Base-by-base conservation (phyloP, 306 rosid species). In the Amphicarpaea edgeworthii region DNA sequence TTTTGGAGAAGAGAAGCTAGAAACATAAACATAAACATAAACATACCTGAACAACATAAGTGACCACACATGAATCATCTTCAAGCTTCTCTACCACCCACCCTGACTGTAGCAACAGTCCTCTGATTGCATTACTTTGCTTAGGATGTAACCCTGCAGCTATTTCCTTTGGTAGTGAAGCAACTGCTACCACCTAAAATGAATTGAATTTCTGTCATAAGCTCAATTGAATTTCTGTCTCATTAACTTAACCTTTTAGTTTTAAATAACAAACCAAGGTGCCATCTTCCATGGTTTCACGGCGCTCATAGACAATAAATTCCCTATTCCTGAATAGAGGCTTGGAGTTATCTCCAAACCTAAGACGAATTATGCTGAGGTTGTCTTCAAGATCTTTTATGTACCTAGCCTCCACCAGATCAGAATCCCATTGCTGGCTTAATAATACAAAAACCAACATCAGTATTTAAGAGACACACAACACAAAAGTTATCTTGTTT, bases 31-130 rank as follows among this genome's bases (percentile, higher is more conserved):
- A n/a, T n/a, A n/a, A n/a, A n/a, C n/a, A n/a, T n/a, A n/a, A n/a
- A n/a, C n/a, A n/a, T n/a, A 88, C 97, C 97, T 92, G 97, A 77
- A 93, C 94, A 83, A 93, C 94, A 76, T 93, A 90, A 68, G 94
- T 88, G 69, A 93, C 94, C 47, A 83, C 84, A 76, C 96, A 90
- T 4, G 97, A 88, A 78, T 88, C 83, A 85, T 87, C 85, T 62
- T 88, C 83, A 80, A 88, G 93, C 87, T 87, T 89, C 81, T 93
- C 97, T 16, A 93, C 94, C 6, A 93, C 97, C 96, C 97, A 93
- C 10, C 97, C 97, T 45, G 96, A 93, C 32, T 93, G 97, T 72
- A 93, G 60, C 65, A 93, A 82, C 43, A 90, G 83, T 61, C 96
- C 97, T 81, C 97, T 90, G 43, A 93, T 93, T 66, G 97, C 87